A percentile compares a stretch with the other conserved stretches of the same genome.
These are phyloP conservation scores for Phytophthora capsici DNA, from an alignment of 352 stramenopile genomes.

Conservation along the genomic window DNA sequence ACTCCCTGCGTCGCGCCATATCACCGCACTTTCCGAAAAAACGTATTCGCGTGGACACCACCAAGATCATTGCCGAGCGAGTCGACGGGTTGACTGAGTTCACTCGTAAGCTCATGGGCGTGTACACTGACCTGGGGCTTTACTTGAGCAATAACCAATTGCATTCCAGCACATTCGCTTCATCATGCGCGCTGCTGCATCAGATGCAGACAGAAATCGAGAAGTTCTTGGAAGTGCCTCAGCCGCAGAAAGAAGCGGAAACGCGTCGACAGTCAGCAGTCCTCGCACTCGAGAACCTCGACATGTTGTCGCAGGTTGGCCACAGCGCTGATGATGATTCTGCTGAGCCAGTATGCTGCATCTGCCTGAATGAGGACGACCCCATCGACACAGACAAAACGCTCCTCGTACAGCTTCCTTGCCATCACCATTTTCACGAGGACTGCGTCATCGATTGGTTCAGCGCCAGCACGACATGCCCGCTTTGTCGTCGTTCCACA, in stretches of 20 bases:
- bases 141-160: constrained; percentile 46
- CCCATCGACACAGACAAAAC: constrained; percentile 14
- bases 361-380: constrained; percentile 51
- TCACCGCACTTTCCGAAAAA: constrained; percentile 54
- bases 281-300: constrained; percentile 45
- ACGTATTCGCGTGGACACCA: constrained; percentile 52
- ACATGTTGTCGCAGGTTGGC: neutral
- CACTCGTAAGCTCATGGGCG: constrained; percentile 49
- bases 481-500: constrained; percentile 51
- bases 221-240: constrained; percentile 50
- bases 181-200: constrained; percentile 20
- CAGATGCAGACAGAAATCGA: constrained; percentile 43
- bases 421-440: constrained; percentile 66
- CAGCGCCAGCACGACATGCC: constrained; percentile 62
- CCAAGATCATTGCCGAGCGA: constrained; percentile 50
- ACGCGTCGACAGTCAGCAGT: constrained; percentile 43
- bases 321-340: neutral
- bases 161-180: constrained; percentile 21
- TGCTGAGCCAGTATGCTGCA: constrained; percentile 43
- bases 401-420: constrained; percentile 50
- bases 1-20: constrained; percentile 49
- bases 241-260: constrained; percentile 52
- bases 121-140: constrained; percentile 58
- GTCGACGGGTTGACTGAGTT: constrained; percentile 50
- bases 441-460: constrained; percentile 77